Evolutionary conservation across 257 asterid species (phyloP).

Genomic region (Solanum tarapatanum): DNA sequence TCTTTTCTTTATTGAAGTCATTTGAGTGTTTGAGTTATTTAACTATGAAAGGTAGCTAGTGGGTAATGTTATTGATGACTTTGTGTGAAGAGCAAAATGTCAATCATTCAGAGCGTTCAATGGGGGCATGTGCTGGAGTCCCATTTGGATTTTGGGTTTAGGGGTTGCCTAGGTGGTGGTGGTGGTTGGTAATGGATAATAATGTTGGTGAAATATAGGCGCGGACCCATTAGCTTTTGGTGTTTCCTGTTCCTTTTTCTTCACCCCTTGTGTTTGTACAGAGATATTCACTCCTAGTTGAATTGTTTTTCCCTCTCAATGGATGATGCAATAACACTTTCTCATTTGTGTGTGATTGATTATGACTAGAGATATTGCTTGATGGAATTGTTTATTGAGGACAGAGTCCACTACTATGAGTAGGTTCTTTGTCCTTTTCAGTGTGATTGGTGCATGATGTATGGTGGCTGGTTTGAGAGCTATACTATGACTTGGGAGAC

Average conservation of each 20-base stretch:
- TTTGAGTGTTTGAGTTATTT: background rate
- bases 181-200: constrained; percentile 47
- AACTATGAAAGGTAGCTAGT: background rate
- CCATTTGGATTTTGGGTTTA: background rate
- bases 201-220: constrained; percentile 29
- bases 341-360: constrained; percentile 12
- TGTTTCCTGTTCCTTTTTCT: constrained; percentile 10
- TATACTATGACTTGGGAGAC: constrained; percentile 7
- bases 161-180: constrained; percentile 10
- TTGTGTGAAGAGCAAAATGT: constrained; percentile 17
- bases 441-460: constrained; percentile 18
- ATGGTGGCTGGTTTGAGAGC: constrained; percentile 17
- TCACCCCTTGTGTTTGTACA: background rate
- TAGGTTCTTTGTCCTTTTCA: constrained; percentile 34
- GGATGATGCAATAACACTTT: constrained; percentile 2
- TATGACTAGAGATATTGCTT: constrained; percentile 29
- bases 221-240: constrained; percentile 28
- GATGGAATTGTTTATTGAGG: constrained; percentile 36
- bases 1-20: background rate
- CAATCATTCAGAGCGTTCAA: constrained; percentile 22
- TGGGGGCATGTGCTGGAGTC: constrained; percentile 7
- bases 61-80: constrained; percentile 15
- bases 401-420: constrained; percentile 37
- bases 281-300: constrained; percentile 14
- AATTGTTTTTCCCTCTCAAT: background rate